These are phyloP conservation scores for Artemisia tridentata DNA, from an alignment of 129 eudicot genomes.

Conservation along the genomic window DNA sequence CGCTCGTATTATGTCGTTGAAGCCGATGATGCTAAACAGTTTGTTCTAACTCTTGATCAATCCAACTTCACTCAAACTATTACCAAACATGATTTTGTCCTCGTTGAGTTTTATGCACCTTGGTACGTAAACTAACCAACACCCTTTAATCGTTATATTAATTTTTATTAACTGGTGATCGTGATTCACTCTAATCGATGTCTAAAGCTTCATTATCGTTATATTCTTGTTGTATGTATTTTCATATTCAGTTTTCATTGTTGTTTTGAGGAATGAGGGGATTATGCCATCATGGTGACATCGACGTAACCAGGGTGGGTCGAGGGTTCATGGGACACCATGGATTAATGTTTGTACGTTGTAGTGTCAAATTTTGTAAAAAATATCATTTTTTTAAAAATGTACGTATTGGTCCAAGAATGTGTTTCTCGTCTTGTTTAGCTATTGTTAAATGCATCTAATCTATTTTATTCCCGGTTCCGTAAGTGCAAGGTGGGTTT, in stretches of 20 bases:
- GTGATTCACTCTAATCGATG: no score
- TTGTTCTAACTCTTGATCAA: constrained; percentile 66
- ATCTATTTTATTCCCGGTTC: no score
- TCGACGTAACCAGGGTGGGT: no score
- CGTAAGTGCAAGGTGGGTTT: not conserved
- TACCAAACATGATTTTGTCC: constrained; percentile 47
- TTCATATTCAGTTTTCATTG: not conserved
- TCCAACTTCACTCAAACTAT: constrained; percentile 76
- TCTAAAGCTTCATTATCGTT: not conserved
- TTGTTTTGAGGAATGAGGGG: not conserved
- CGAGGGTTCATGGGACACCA: no score
- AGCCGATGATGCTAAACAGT: constrained; percentile 35
- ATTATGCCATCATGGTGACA: no score
- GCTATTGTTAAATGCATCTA: no score
- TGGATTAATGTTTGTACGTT: no score
- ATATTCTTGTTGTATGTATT: not conserved
- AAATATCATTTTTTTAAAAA: no score
- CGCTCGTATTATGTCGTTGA: not conserved
- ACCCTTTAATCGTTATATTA: not conserved
- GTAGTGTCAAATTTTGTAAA: no score
- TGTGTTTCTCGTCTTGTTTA: no score
- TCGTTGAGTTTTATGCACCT: constrained; percentile 93
- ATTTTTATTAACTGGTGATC: not conserved
- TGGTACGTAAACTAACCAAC: constrained; percentile 37
- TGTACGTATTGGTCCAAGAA: no score